These are phyloP conservation scores for Fusarium pseudonygamai DNA, from an alignment of 2,329 filamentous ascomycete species.

Conservation along the genomic window DNA sequence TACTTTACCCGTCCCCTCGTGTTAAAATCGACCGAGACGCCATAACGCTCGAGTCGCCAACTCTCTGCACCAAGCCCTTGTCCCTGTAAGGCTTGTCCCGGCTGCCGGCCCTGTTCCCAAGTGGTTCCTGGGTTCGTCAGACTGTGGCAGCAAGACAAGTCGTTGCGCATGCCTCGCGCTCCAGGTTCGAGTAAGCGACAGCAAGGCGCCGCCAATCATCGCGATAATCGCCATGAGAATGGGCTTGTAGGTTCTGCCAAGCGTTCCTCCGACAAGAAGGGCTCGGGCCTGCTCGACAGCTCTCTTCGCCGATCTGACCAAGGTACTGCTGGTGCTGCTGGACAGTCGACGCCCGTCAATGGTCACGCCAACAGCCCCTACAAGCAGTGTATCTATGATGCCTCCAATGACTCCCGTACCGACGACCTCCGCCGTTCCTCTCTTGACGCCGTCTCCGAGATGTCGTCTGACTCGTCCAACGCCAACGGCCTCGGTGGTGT, in stretches of 20 bases:
- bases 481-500: slow-evolving; percentile 50
- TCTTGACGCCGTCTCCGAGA: slow-evolving; percentile 63
- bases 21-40: slow-evolving; percentile 20
- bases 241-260: slow-evolving; percentile 74
- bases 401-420: slow-evolving; percentile 53
- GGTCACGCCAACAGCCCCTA: slow-evolving; percentile 49
- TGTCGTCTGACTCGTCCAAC: slow-evolving; percentile 62
- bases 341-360: slow-evolving; percentile 44
- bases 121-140: slow-evolving; percentile 50
- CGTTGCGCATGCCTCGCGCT: slow-evolving; percentile 69
- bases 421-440: slow-evolving; percentile 59
- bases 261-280: slow-evolving; percentile 55
- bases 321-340: slow-evolving; percentile 43
- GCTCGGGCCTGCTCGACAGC: slow-evolving; percentile 56
- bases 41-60: slow-evolving; percentile 24
- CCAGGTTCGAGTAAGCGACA: slow-evolving; percentile 69
- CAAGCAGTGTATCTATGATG: slow-evolving; percentile 47
- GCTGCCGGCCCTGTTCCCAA: slow-evolving; percentile 51
- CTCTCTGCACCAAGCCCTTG: slow-evolving; percentile 26
- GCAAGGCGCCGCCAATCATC: slow-evolving; percentile 69
- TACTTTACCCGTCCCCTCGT: slow-evolving; percentile 16
- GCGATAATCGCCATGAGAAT: slow-evolving; percentile 85
- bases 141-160: slow-evolving; percentile 46
- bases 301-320: slow-evolving; percentile 49
- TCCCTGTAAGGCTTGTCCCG: slow-evolving; percentile 44